Percentiles rank a stretch among this genome's conserved stretches.
phyloP scores from a whole-genome alignment of 345 rosid species.

The Hirschfeldia incana region DNA sequence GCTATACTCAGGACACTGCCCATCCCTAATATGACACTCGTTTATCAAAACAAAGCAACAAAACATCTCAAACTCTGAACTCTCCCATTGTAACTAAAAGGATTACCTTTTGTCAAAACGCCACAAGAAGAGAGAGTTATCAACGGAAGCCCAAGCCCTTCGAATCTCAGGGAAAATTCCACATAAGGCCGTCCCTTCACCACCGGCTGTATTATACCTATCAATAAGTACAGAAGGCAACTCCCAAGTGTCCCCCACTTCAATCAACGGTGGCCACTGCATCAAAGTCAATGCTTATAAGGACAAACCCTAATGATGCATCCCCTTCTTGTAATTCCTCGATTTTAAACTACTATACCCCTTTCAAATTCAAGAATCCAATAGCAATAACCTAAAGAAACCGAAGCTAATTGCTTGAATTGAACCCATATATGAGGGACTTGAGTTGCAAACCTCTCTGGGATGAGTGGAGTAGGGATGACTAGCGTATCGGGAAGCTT shows the following conservation, averaged over 20 bases:
- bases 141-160: conserved; percentile 97
- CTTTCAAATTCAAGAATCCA: conserved; percentile 10
- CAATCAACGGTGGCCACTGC: conserved; percentile 96
- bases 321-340: neutral
- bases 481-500: conserved; percentile 91
- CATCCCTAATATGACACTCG: conserved; percentile 62
- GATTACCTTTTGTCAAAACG: conserved; percentile 89
- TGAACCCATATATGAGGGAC: neutral
- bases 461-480: conserved; percentile 91
- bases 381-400: neutral
- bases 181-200: conserved; percentile 95
- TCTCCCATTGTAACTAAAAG: neutral
- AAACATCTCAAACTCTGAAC: conserved; percentile 16
- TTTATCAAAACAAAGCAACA: conserved; percentile 17
- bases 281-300: conserved; percentile 23
- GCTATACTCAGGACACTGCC: conserved; percentile 90
- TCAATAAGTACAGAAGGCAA: conserved; percentile 82
- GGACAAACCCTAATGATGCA: neutral
- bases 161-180: conserved; percentile 94
- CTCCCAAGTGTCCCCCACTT: conserved; percentile 79
- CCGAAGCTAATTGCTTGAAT: conserved; percentile 13
- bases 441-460: conserved; percentile 55
- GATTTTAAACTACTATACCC: too few relatives aligned
- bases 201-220: conserved; percentile 89
- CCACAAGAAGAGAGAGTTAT: conserved; percentile 89